Evolutionary conservation across 352 stramenopile genomes (phyloP).

Genomic region (Phytopythium kandeliae): DNA sequence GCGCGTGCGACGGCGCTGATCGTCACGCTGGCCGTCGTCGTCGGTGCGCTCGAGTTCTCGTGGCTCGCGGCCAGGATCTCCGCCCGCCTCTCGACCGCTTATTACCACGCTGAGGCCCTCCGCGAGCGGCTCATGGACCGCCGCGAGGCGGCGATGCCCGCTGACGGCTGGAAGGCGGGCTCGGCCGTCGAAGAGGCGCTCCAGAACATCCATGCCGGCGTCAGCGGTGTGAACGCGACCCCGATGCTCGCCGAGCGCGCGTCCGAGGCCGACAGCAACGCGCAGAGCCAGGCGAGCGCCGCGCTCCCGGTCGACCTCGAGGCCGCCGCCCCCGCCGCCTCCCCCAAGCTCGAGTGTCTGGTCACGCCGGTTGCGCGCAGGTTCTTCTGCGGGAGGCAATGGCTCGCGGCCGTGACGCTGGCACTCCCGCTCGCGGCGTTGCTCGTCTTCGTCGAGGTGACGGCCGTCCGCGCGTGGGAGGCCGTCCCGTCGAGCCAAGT

Average conservation of each 20-base stretch:
- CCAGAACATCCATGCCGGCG: constrained; percentile 3
- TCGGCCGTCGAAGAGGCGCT: constrained; percentile 3
- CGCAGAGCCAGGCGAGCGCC: background rate
- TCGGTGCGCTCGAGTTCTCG: background rate
- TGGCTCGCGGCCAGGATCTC: constrained; percentile 1
- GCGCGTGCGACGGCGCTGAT: constrained; percentile 2
- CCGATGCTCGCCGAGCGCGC: constrained; percentile 2
- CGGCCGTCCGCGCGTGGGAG: background rate
- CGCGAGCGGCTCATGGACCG: background rate
- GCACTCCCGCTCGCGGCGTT: background rate
- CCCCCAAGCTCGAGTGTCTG: background rate
- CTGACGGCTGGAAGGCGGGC: background rate
- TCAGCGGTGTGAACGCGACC: background rate
- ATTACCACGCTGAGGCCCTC: background rate
- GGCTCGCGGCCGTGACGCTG: background rate
- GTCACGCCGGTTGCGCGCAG: background rate
- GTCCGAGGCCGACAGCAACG: constrained; percentile 1
- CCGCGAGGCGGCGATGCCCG: background rate
- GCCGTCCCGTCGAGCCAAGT: background rate
- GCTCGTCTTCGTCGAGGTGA: constrained; percentile 2
- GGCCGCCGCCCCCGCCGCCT: background rate
- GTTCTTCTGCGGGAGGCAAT: background rate
- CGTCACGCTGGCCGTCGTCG: constrained; percentile 1
- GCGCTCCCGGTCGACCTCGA: too few species aligned
- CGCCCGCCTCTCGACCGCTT: background rate